A percentile compares a stretch with the other conserved stretches of the same genome.
Conservation (phyloP, 345 rosid species). For the Brassica carinata region DNA sequence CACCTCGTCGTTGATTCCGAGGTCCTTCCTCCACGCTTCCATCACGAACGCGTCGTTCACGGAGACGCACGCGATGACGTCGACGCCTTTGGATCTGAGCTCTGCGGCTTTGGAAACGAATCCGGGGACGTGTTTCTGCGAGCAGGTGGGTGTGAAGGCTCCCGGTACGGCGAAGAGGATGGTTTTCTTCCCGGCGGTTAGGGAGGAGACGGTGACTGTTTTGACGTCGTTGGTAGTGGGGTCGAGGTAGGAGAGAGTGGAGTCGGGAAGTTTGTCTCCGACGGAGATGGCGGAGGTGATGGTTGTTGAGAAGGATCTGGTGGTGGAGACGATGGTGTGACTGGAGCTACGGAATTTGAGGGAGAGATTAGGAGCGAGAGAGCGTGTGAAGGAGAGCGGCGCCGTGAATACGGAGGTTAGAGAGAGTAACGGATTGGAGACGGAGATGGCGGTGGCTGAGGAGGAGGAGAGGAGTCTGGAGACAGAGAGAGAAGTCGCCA, state of each 20-base stretch:
- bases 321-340: no score
- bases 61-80: constrained; percentile 77
- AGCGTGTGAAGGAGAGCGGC: constrained; percentile 42
- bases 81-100: constrained; percentile 78
- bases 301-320: constrained; percentile 34
- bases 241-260: constrained; percentile 83
- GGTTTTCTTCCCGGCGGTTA: constrained; percentile 66
- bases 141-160: constrained; percentile 94
- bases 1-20: constrained; percentile 73
- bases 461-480: constrained; percentile 52
- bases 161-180: constrained; percentile 90
- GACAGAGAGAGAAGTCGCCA: constrained; percentile 50
- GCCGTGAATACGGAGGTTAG: constrained; percentile 33
- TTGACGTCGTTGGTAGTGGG: constrained; percentile 64
- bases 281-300: constrained; percentile 62
- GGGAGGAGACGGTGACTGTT: constrained; percentile 71
- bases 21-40: constrained; percentile 79
- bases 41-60: constrained; percentile 91
- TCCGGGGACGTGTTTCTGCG: constrained; percentile 90
- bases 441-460: constrained; percentile 33
- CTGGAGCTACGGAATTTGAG: no score
- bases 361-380: constrained; percentile 37
- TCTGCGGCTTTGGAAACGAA: constrained; percentile 77
- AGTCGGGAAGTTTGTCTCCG: constrained; percentile 80
- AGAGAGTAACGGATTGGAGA: constrained; percentile 31